phyloP scores from a whole-genome alignment of 331 rosid genomes.

The Rosa hybrid region DNA sequence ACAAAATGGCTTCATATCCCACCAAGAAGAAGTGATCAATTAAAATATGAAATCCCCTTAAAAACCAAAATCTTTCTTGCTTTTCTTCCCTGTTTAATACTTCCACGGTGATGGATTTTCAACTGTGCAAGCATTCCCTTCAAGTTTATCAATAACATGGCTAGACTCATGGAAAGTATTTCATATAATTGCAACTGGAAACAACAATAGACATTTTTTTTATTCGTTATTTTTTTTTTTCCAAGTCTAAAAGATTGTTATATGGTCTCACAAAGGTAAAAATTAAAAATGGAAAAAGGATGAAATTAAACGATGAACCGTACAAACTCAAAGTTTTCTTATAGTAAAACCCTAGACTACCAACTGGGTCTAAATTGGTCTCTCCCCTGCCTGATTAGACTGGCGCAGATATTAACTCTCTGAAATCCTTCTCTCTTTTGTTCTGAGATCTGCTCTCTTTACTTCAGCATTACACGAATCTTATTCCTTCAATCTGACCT shows the following conservation, averaged over 20 bases:
- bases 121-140: constrained; percentile 8
- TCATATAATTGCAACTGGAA: background rate
- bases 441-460: background rate
- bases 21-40: constrained; percentile 38
- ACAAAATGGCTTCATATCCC: constrained; percentile 64
- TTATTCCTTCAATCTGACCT: background rate
- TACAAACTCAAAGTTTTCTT: background rate
- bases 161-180: background rate
- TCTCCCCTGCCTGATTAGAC: background rate
- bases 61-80: background rate
- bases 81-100: constrained; percentile 11
- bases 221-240: background rate
- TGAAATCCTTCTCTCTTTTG: background rate
- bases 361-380: background rate
- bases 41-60: background rate
- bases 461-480: background rate
- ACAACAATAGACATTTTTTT: background rate
- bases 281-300: no score
- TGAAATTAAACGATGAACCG: background rate
- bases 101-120: constrained; percentile 19
- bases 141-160: constrained; percentile 21
- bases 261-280: background rate
- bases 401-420: background rate
- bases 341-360: background rate
- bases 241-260: background rate